Evolutionary conservation across 352 stramenopile genomes (phyloP).

Genomic region (Globisporangium spiculum): DNA sequence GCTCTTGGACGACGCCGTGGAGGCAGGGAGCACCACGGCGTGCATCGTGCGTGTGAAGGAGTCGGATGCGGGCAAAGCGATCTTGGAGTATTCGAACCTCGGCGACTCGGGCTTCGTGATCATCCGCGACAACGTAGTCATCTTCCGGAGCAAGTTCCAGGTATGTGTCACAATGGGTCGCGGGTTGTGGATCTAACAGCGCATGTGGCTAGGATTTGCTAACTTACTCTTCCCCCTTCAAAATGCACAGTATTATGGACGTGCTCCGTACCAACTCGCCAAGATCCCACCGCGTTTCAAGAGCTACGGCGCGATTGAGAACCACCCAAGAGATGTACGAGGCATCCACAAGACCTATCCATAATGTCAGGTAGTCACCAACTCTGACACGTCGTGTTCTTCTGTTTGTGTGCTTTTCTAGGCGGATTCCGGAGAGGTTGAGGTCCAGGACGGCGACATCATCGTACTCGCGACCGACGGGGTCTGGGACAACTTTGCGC

Average conservation of each 20-base stretch:
- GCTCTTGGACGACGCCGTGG: constrained; percentile 60
- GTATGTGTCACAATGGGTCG: constrained; percentile 15
- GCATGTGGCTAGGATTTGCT: not conserved
- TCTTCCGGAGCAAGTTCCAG: constrained; percentile 79
- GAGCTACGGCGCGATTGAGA: constrained; percentile 76
- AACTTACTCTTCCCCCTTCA: constrained; percentile 2
- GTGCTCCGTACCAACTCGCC: constrained; percentile 71
- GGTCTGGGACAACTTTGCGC: constrained; percentile 81
- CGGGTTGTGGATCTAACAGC: not conserved
- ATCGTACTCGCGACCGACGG: constrained; percentile 79
- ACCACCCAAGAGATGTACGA: constrained; percentile 65
- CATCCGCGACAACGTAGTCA: constrained; percentile 55
- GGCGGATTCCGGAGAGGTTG: constrained; percentile 67
- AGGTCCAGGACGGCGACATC: constrained; percentile 71
- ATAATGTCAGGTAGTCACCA: not conserved
- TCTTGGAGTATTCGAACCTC: constrained; percentile 81
- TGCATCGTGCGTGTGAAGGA: constrained; percentile 71
- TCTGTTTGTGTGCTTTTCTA: constrained; percentile 17
- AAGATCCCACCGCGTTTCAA: constrained; percentile 77
- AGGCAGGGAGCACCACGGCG: constrained; percentile 72
- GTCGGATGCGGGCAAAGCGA: constrained; percentile 31
- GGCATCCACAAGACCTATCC: not conserved
- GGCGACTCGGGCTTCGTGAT: constrained; percentile 75
- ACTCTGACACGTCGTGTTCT: not conserved
- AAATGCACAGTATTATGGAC: constrained; percentile 51